Evolutionary conservation across 441 rosid species (phyloP).

Genomic region (Omphalea diandra): DNA sequence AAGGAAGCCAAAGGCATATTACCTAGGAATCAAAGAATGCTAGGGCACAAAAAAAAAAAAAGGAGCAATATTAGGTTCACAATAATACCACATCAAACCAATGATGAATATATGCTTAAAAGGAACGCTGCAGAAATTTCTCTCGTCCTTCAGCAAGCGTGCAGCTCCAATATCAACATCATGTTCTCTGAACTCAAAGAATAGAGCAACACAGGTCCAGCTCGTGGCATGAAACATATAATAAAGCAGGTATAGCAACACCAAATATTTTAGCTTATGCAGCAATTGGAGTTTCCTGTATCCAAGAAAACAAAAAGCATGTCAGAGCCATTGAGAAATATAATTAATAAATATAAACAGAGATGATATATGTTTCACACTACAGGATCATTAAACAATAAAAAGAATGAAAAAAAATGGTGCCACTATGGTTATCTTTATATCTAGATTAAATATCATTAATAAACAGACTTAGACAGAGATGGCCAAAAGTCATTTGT

Average conservation of each 20-base stretch:
- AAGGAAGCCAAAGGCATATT: constrained; percentile 17
- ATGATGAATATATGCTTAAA: constrained; percentile 9
- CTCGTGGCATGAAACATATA: constrained; percentile 1
- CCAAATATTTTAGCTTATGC: constrained; percentile 35
- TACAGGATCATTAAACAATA: constrained; percentile 6
- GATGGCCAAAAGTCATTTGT: background rate
- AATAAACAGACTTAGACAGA: background rate
- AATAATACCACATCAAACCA: constrained; percentile 28
- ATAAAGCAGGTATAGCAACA: background rate
- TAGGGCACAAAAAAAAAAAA: too few relatives aligned
- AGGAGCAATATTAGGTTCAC: background rate
- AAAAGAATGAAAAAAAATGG: too few relatives aligned
- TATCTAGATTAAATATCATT: background rate
- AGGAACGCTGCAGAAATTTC: constrained; percentile 18
- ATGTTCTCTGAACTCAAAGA: background rate
- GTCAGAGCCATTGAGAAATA: background rate
- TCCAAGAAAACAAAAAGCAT: background rate
- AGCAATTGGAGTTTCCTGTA: constrained; percentile 77
- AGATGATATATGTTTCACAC: background rate
- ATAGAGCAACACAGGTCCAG: background rate
- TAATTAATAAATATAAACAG: too few relatives aligned
- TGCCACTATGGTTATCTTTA: background rate
- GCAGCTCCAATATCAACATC: constrained; percentile 15
- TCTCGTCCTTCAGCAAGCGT: constrained; percentile 19
- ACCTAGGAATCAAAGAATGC: constrained; percentile 38